Base-by-base conservation (phyloP, 768 basidiomycete genomes). In the Lentinula detonsa region DNA sequence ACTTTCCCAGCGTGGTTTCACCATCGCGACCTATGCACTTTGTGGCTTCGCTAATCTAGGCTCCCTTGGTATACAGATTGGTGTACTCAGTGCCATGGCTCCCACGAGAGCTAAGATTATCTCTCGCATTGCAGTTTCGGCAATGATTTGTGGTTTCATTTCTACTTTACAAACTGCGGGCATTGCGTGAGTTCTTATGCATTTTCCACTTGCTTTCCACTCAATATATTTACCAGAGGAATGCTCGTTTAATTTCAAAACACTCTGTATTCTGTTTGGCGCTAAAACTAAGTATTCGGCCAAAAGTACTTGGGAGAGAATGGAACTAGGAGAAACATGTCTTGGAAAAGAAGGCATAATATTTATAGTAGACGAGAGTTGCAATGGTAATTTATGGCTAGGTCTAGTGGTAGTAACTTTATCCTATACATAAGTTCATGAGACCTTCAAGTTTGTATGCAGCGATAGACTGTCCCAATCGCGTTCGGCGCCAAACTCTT, bases 11-110 rank as follows among this genome's bases (percentile, higher is more conserved):
- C 91, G 90, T 60, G 90, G 86, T 21, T 93, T 79, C 74, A 89
- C 87, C 57, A 94, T 95, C 65, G 85, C 89, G 13, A 86, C 88
- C 37, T 96, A 95, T 71, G 87, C 89, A 15, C 85, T 95, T 15
- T 95, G 93, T 72, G 95, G 95, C 9, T 96, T 96, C 68, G 91
- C 91, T 62, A 95, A 95, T 71, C 77, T 93, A 49, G 85, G 88
- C 59, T 91, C 91, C 6, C 77, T 94, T 28, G 94, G 93, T 68
- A 93, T 95, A 65, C 91, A 94, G 71, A 84, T 91, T 62, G 89
- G 89, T 68, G 89, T 90, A 69, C 77, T 90, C 53, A 76, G 79
- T 51, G 85, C 86, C 23, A 77, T 90, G 31, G 89, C 88, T 21
- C 88, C 89, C 3, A 77, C 86, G 23, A 83, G 86, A 63, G 78